Percentiles rank a stretch among this genome's conserved stretches.
These are phyloP conservation scores for Chrysopogon serrulatus DNA, from an alignment of 176 grass and related monocot genomes.

Conservation along the genomic window DNA sequence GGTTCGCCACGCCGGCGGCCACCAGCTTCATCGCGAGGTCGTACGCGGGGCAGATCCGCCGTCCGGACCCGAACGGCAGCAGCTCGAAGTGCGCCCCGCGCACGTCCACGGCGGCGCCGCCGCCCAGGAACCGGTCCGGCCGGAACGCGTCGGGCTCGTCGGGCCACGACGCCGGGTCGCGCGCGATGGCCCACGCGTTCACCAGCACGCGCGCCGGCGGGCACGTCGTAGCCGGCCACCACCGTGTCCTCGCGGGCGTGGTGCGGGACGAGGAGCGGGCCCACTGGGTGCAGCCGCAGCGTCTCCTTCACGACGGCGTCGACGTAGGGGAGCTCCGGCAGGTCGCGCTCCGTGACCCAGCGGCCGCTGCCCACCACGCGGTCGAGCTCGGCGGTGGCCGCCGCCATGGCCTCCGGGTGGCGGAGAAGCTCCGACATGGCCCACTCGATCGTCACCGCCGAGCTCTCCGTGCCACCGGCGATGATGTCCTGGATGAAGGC, in stretches of 20 bases:
- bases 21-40: conserved; percentile 58
- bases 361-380: conserved; percentile 18
- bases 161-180: conserved; percentile 54
- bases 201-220: conserved; percentile 45
- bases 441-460: conserved; percentile 60
- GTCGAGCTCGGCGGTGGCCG: conserved; percentile 52
- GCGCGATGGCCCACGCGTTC: conserved; percentile 55
- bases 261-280: conserved; percentile 49
- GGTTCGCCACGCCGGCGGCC: conserved; percentile 34
- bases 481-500: conserved; percentile 50
- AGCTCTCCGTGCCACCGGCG: conserved; percentile 53
- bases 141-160: conserved; percentile 50
- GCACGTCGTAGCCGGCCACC: conserved; percentile 56
- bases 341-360: conserved; percentile 53
- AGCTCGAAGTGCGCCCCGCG: conserved; percentile 54
- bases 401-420: neutral
- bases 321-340: conserved; percentile 45
- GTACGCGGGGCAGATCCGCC: conserved; percentile 59
- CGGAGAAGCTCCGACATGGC: conserved; percentile 55
- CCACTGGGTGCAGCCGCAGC: conserved; percentile 58
- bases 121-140: conserved; percentile 36
- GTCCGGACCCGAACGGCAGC: conserved; percentile 55
- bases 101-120: conserved; percentile 30
- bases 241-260: conserved; percentile 34
- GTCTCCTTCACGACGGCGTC: conserved; percentile 67